Percentiles rank a stretch among this genome's conserved stretches.
Evolutionary conservation across 345 rosid species (phyloP).

Genomic region (Citrus sp.): DNA sequence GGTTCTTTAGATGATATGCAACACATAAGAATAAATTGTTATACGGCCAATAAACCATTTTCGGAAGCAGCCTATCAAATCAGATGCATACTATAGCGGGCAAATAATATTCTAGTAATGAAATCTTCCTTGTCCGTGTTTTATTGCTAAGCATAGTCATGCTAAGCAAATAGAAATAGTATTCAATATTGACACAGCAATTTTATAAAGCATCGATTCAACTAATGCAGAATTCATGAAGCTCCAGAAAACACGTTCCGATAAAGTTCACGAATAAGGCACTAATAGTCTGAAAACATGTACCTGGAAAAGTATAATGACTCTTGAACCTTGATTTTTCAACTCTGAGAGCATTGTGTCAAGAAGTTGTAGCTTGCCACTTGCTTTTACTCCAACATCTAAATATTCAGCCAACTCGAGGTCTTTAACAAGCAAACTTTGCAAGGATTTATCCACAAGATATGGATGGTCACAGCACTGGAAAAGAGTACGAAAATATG

Average conservation of each 20-base stretch:
- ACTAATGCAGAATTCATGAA: not conserved
- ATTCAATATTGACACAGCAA: not conserved
- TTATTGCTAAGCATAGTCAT: not conserved
- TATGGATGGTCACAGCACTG: constrained; percentile 98
- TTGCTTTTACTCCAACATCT: constrained; percentile 80
- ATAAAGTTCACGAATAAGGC: not conserved
- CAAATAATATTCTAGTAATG: not conserved
- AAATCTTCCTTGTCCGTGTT: not conserved
- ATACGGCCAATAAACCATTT: not conserved
- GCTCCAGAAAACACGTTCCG: not conserved
- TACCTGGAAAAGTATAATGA: constrained; percentile 87
- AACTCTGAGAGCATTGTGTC: constrained; percentile 66
- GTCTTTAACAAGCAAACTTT: constrained; percentile 34
- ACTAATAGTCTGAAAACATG: constrained; percentile 9
- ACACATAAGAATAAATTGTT: not conserved
- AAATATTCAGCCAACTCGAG: constrained; percentile 34
- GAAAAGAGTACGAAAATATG: constrained; percentile 20
- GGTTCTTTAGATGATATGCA: not conserved
- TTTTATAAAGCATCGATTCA: not conserved
- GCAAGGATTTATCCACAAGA: constrained; percentile 47
- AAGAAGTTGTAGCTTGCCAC: constrained; percentile 83
- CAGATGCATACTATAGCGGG: not conserved
- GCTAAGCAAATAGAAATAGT: not conserved
- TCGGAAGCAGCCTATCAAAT: not conserved
- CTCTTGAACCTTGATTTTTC: constrained; percentile 51